Conservation (phyloP, 768 basidiomycete genomes). For the Mycena vulgaris region DNA sequence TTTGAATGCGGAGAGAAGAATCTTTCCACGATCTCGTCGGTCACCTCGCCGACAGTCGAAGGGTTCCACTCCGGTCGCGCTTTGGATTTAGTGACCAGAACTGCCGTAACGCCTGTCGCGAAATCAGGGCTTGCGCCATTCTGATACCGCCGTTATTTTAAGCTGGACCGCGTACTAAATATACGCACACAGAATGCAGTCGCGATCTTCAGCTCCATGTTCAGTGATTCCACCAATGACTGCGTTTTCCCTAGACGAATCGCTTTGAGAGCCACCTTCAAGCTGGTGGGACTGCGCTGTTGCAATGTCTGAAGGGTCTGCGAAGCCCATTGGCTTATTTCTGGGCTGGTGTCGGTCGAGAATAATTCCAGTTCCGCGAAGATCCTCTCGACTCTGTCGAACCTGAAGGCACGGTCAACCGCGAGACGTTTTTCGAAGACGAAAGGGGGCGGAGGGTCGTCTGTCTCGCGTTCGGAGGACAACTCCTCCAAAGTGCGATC, state of each 20-base stretch:
- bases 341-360: constrained; percentile 54
- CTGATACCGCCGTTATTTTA: constrained; percentile 56
- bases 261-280: constrained; percentile 90
- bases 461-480: constrained; percentile 76
- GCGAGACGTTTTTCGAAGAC: constrained; percentile 79
- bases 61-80: constrained; percentile 83
- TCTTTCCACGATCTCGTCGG: constrained; percentile 66
- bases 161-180: constrained; percentile 32
- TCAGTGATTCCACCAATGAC: constrained; percentile 75
- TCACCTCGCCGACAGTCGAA: constrained; percentile 70
- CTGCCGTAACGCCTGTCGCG: constrained; percentile 80
- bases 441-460: constrained; percentile 68
- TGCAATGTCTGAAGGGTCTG: constrained; percentile 75
- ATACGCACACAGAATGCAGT: constrained; percentile 89
- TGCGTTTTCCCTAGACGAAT: constrained; percentile 79
- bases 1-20: constrained; percentile 78
- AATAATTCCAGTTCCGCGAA: constrained; percentile 68
- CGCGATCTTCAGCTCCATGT: constrained; percentile 92
- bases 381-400: constrained; percentile 81
- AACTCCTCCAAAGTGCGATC: constrained; percentile 78
- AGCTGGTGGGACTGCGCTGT: constrained; percentile 89
- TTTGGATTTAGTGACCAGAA: constrained; percentile 64
- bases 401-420: constrained; percentile 84
- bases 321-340: constrained; percentile 81
- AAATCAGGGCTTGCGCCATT: constrained; percentile 89